These are phyloP conservation scores for Filobasidium floriforme DNA, from an alignment of 768 basidiomycete genomes.

Conservation along the genomic window DNA sequence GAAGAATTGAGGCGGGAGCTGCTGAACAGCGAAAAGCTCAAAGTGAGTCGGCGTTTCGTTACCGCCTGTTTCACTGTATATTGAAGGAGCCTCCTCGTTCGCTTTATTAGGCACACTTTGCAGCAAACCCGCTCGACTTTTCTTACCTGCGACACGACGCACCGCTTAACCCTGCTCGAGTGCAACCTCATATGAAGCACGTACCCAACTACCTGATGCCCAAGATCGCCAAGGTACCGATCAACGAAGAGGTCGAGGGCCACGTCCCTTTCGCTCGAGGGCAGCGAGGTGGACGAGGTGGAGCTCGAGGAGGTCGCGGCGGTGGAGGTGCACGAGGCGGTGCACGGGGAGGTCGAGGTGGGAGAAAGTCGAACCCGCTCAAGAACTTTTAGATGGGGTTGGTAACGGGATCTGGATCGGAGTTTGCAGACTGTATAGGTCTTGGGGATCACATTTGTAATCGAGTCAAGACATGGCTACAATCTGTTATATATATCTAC, in stretches of 20 bases:
- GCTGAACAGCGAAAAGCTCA: constrained; percentile 89
- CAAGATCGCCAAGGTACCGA: constrained; percentile 58
- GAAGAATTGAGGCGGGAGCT: constrained; percentile 92
- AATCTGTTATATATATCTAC: neutral
- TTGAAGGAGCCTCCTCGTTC: constrained; percentile 13
- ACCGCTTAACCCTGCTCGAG: constrained; percentile 76
- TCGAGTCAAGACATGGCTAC: neutral
- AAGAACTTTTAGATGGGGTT: constrained; percentile 56
- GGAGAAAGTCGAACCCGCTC: constrained; percentile 72
- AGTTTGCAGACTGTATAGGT: too few species aligned
- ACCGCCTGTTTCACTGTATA: neutral
- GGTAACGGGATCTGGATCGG: too few species aligned
- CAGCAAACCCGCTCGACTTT: constrained; percentile 88
- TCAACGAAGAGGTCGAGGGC: constrained; percentile 46
- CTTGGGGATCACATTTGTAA: neutral
- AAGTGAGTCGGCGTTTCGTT: constrained; percentile 53
- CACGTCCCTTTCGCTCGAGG: constrained; percentile 63
- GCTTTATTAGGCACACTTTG: constrained; percentile 74
- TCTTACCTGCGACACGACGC: constrained; percentile 91
- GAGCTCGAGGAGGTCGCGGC: constrained; percentile 51
- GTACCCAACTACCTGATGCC: constrained; percentile 89
- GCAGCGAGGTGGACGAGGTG: constrained; percentile 51
- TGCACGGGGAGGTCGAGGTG: constrained; percentile 51
- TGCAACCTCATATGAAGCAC: constrained; percentile 92
- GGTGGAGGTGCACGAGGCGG: constrained; percentile 45